Evolutionary conservation across 2,329 filamentous ascomycete species (phyloP).

Genomic region (Fusarium armeniacum): DNA sequence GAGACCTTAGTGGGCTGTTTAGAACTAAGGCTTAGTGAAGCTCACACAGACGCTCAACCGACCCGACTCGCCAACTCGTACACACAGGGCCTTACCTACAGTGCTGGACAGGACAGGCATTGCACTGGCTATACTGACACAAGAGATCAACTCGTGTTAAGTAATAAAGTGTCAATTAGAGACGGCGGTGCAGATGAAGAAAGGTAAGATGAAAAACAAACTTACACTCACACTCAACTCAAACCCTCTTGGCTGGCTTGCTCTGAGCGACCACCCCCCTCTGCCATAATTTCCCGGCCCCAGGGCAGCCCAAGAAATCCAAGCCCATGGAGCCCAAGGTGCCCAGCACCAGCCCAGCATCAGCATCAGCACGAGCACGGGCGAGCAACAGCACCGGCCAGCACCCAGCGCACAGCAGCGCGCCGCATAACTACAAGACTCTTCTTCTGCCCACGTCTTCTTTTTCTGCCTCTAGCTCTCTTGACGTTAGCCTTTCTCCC

Average conservation of each 20-base stretch:
- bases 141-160: slow-evolving; percentile 39
- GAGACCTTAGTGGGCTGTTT: slow-evolving; percentile 33
- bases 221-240: not conserved
- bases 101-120: slow-evolving; percentile 14
- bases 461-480: slow-evolving; percentile 40
- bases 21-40: slow-evolving; percentile 34
- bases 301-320: slow-evolving; percentile 40
- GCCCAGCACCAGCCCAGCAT: not conserved
- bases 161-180: slow-evolving; percentile 24
- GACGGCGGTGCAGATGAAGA: slow-evolving; percentile 44
- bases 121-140: slow-evolving; percentile 10
- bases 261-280: slow-evolving; percentile 12
- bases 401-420: slow-evolving; percentile 31
- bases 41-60: slow-evolving; percentile 34
- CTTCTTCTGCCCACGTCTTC: slow-evolving; percentile 37
- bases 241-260: slow-evolving; percentile 38
- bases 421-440: slow-evolving; percentile 41
- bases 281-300: slow-evolving; percentile 51
- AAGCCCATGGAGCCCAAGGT: slow-evolving; percentile 23
- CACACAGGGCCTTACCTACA: not conserved
- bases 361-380: not conserved
- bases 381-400: slow-evolving; percentile 6
- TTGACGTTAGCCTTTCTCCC: slow-evolving; percentile 41
- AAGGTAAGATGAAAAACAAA: slow-evolving; percentile 25
- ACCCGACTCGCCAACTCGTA: slow-evolving; percentile 22